Conservation (phyloP, 495 filamentous ascomycete genomes). For the Podospora pseudopauciseta region DNA sequence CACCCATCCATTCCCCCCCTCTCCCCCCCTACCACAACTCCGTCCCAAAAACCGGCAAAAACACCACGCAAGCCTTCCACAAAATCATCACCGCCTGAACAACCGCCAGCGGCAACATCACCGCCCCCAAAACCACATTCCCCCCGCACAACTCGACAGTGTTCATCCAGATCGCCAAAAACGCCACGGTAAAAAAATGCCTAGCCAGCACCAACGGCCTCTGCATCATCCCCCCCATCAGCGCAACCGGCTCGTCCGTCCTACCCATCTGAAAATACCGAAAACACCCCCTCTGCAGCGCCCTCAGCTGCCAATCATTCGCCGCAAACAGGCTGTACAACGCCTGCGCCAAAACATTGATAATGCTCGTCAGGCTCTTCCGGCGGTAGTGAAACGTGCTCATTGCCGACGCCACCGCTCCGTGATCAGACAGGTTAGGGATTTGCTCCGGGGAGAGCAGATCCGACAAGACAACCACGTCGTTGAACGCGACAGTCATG, state of each 20-base stretch:
- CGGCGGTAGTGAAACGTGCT: conserved; percentile 78
- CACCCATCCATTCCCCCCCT: neutral
- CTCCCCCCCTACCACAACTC: conserved; percentile 40
- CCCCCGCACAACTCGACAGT: conserved; percentile 44
- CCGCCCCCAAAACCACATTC: conserved; percentile 45
- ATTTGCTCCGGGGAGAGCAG: conserved; percentile 64
- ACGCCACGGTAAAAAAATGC: conserved; percentile 92
- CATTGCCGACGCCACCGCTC: conserved; percentile 64
- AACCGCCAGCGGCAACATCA: conserved; percentile 57
- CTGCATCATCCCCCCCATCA: conserved; percentile 79
- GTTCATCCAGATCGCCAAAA: conserved; percentile 82
- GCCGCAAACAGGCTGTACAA: conserved; percentile 90
- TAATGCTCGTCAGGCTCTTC: conserved; percentile 75
- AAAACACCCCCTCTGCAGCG: conserved; percentile 89
- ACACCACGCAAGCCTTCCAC: conserved; percentile 83
- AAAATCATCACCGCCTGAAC: conserved; percentile 65
- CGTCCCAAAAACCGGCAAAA: conserved; percentile 75
- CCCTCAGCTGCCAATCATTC: conserved; percentile 68
- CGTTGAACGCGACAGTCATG: conserved; percentile 93
- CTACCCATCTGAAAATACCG: conserved; percentile 81
- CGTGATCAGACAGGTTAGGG: conserved; percentile 65
- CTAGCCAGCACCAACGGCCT: conserved; percentile 75
- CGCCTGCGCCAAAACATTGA: conserved; percentile 94
- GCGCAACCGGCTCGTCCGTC: conserved; percentile 70
- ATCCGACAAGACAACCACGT: conserved; percentile 70